Base-by-base conservation (phyloP, 2,329 filamentous ascomycete species). In the Fusarium irregulare region DNA sequence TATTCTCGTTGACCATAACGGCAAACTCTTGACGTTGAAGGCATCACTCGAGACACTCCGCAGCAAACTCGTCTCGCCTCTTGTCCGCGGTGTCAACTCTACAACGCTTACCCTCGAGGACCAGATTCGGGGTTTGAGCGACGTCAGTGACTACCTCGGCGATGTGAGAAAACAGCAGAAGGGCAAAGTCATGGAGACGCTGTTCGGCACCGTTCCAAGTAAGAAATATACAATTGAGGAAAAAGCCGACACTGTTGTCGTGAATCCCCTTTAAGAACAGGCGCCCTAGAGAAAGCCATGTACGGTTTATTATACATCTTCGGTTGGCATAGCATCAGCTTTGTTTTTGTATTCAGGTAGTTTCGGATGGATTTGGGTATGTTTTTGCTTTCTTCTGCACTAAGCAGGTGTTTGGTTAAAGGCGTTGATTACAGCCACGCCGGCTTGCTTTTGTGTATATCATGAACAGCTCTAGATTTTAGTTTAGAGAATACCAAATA, bases 31-130 rank as follows among this genome's bases (percentile, higher is more conserved):
- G 56, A 92, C 91, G 4, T 86, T 98, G 42, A 96, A 97, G 78
- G 91, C 93, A 13, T 95, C 93, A 72, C 87, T 98, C 18, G 94
- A 98, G 82, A 91, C 87, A n/a, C 83, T 97, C 48, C 86, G 95
- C 37, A 87, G 91, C 68, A 96, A 94, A 78, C 86, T 98, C 20
- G 92, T 97, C 42, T 93, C 89, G 56, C 95, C 95, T 18, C 85
- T 98, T 5, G 92, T 98, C 21, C 84, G 92, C 46, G 89, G 90
- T 56, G 85, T 85, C 55, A 90, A 90, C 75, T 85, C 84, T 14
- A 93, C 89, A 67, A 92, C 89, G 27, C 83, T 95, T 20, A 90
- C 90, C 3, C 86, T 98, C 20, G 92, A 95, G 66, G 92, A 94
- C 75, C 95, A 98, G 83, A 93, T 98, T 72, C 85, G 85, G 46